Evolutionary conservation across 1,284 basidiomycete species (phyloP).

Genomic region (Athelia sp.): DNA sequence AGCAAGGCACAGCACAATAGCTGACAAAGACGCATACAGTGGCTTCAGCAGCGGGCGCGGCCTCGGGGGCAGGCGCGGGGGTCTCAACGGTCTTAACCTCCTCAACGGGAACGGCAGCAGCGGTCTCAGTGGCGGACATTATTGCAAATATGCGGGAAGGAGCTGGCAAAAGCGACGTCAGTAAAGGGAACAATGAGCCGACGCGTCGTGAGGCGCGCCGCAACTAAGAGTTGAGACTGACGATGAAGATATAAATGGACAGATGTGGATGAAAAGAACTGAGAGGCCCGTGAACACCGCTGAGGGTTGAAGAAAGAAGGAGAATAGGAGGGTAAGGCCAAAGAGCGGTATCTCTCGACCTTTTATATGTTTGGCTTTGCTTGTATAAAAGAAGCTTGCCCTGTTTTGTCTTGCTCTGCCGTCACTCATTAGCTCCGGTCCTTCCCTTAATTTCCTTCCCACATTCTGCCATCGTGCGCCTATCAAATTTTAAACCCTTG

Average conservation of each 20-base stretch:
- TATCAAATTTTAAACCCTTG: too few relatives aligned
- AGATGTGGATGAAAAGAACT: slow-evolving; percentile 47
- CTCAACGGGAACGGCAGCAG: slow-evolving; percentile 42
- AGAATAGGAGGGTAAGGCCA: slow-evolving; percentile 40
- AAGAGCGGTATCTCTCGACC: slow-evolving; percentile 31
- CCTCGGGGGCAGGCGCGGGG: slow-evolving; percentile 31
- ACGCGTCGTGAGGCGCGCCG: slow-evolving; percentile 14
- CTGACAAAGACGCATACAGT: slow-evolving; percentile 12
- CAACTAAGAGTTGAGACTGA: slow-evolving; percentile 21
- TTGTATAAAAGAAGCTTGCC: slow-evolving; percentile 31
- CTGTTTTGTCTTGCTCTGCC: slow-evolving; percentile 14
- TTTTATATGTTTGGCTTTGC: slow-evolving; percentile 49
- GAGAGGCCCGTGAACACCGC: slow-evolving; percentile 44
- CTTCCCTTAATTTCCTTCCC: neutral
- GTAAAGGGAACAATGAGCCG: slow-evolving; percentile 13
- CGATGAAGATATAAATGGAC: slow-evolving; percentile 43
- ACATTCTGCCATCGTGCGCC: neutral
- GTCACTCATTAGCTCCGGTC: slow-evolving; percentile 1
- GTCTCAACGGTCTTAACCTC: slow-evolving; percentile 50
- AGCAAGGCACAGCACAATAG: slow-evolving; percentile 4
- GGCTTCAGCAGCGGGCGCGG: slow-evolving; percentile 24
- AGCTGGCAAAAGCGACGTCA: slow-evolving; percentile 30
- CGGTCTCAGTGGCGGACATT: slow-evolving; percentile 74
- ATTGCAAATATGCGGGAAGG: slow-evolving; percentile 51
- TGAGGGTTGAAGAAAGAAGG: slow-evolving; percentile 37